Conservation (phyloP, 768 basidiomycete species). For the Agrocybe pediades region DNA sequence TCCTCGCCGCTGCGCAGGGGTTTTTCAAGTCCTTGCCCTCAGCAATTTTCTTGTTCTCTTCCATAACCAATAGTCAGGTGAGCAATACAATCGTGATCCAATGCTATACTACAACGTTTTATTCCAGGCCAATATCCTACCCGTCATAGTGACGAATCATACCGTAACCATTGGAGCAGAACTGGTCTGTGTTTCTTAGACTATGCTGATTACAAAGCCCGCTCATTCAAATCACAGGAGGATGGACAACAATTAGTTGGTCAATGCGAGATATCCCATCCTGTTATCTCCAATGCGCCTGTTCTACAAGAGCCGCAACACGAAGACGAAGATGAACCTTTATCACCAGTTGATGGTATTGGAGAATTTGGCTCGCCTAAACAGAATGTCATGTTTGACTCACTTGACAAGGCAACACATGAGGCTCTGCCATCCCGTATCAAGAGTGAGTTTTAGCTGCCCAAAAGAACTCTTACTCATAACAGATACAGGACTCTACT, state of each 20-base stretch:
- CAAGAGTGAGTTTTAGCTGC: constrained; percentile 45
- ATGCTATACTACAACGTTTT: constrained; percentile 1
- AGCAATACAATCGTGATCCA: not conserved
- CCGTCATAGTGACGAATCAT: constrained; percentile 91
- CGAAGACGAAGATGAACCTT: constrained; percentile 33
- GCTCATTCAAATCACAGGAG: constrained; percentile 43
- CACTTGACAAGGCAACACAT: constrained; percentile 51
- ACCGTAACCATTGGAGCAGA: constrained; percentile 95
- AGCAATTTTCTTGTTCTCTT: constrained; percentile 92
- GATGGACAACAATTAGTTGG: constrained; percentile 81
- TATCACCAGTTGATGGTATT: constrained; percentile 57
- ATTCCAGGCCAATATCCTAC: constrained; percentile 79
- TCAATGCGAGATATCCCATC: constrained; percentile 94
- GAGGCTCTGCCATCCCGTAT: constrained; percentile 64
- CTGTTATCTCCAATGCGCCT: constrained; percentile 42
- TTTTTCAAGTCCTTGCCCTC: constrained; percentile 94
- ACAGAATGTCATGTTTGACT: constrained; percentile 70
- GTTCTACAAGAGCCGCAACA: constrained; percentile 24
- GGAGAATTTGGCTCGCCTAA: constrained; percentile 45
- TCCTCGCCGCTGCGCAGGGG: constrained; percentile 83
- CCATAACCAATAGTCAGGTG: constrained; percentile 81
- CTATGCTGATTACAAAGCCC: not conserved
- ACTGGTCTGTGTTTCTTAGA: constrained; percentile 37
- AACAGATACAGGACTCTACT: constrained; percentile 61
- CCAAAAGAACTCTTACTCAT: constrained; percentile 1